Conservation (phyloP, 306 rosid species). For the Prunus armeniaca region DNA sequence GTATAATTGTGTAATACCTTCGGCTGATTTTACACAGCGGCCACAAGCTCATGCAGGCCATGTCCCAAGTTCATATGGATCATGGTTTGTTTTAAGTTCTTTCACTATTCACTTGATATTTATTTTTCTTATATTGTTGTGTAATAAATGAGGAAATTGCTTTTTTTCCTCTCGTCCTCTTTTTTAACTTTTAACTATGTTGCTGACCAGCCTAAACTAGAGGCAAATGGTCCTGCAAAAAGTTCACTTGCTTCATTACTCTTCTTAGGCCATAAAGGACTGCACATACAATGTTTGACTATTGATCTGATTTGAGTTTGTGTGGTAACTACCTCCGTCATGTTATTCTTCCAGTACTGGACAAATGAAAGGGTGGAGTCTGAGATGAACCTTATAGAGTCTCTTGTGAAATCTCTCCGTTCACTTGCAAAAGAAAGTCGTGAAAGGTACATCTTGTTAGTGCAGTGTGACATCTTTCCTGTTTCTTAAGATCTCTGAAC, state of each 20-base stretch:
- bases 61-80: no score
- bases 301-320: background rate
- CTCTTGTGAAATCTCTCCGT: slow-evolving; percentile 72
- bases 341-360: slow-evolving; percentile 57
- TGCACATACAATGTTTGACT: slow-evolving; percentile 1
- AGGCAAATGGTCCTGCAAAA: background rate
- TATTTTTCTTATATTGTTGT: no score
- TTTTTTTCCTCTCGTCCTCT: slow-evolving; percentile 60
- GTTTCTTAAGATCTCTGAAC: background rate
- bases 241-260: background rate
- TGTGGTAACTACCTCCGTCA: background rate
- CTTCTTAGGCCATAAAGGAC: background rate
- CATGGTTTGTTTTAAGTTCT: no score
- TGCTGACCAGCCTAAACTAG: background rate
- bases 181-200: slow-evolving; percentile 60
- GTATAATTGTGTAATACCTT: background rate
- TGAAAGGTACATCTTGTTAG: slow-evolving; percentile 52
- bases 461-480: background rate
- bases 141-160: slow-evolving; percentile 5
- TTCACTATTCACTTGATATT: slow-evolving; percentile 28
- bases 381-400: slow-evolving; percentile 71
- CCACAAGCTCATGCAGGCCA: no score
- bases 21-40: slow-evolving; percentile 11
- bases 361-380: slow-evolving; percentile 64
- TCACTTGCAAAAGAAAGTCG: slow-evolving; percentile 90